Evolutionary conservation across 257 asterid genomes (phyloP).

Genomic region (Nicotiana sylvestris): DNA sequence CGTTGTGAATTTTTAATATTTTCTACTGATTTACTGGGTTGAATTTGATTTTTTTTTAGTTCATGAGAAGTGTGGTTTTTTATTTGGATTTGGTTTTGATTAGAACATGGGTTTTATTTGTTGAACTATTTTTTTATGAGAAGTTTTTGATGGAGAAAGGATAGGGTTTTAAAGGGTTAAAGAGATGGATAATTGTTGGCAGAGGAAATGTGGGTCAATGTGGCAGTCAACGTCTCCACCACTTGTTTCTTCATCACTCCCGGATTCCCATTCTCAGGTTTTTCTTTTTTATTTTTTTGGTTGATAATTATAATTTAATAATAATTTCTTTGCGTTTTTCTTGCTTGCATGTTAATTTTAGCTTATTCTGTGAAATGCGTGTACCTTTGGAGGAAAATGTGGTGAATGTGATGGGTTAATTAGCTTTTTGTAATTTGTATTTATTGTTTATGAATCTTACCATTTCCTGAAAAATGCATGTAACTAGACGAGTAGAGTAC

Average conservation of each 20-base stretch:
- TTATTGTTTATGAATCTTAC: background rate
- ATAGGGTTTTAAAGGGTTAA: slow-evolving; percentile 16
- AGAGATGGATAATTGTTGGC: slow-evolving; percentile 38
- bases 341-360: background rate
- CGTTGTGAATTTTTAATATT: background rate
- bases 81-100: background rate
- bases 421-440: background rate
- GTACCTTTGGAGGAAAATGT: background rate
- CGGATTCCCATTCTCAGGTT: slow-evolving; percentile 26
- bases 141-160: slow-evolving; percentile 21
- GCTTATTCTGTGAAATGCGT: background rate
- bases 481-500: background rate
- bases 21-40: background rate
- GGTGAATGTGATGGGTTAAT: background rate
- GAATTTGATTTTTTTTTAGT: background rate
- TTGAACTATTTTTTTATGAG: background rate
- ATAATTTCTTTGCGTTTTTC: background rate
- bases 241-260: slow-evolving; percentile 18
- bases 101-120: background rate
- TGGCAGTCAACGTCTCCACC: slow-evolving; percentile 26
- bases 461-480: background rate
- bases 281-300: background rate
- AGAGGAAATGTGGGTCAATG: slow-evolving; percentile 26
- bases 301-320: background rate
- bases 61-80: background rate